These are phyloP conservation scores for Ceratopteris richardii DNA, from an alignment of 75 land plant species.

Conservation along the genomic window DNA sequence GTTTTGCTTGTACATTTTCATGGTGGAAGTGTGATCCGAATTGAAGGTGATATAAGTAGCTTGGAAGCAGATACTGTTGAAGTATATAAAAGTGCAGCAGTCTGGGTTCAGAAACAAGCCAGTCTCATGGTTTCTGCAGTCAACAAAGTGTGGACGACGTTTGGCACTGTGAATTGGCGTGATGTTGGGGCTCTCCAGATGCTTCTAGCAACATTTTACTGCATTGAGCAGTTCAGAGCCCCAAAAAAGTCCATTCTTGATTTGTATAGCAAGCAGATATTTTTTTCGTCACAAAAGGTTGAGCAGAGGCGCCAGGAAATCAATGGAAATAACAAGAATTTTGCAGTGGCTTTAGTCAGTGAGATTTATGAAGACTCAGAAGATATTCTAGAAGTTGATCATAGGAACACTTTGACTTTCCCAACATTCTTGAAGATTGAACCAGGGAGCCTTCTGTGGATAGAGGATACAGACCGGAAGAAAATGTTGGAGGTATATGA, in stretches of 20 bases:
- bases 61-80: slow-evolving; percentile 38
- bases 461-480: slow-evolving; percentile 60
- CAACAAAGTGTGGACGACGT: slow-evolving; percentile 39
- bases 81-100: slow-evolving; percentile 41
- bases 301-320: slow-evolving; percentile 53
- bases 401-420: slow-evolving; percentile 32
- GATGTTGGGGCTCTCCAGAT: slow-evolving; percentile 43
- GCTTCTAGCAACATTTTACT: slow-evolving; percentile 44
- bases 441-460: slow-evolving; percentile 44
- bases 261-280: slow-evolving; percentile 51
- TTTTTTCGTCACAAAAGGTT: slow-evolving; percentile 44
- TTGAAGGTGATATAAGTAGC: slow-evolving; percentile 54
- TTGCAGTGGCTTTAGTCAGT: slow-evolving; percentile 30
- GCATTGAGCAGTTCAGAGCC: slow-evolving; percentile 57
- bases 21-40: slow-evolving; percentile 65
- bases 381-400: slow-evolving; percentile 55
- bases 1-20: slow-evolving; percentile 41
- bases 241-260: slow-evolving; percentile 55
- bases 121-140: slow-evolving; percentile 33
- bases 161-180: slow-evolving; percentile 49
- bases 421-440: slow-evolving; percentile 38
- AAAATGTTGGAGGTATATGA: slow-evolving; percentile 53
- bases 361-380: slow-evolving; percentile 56
- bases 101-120: slow-evolving; percentile 54
- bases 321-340: slow-evolving; percentile 31